Percentiles rank a stretch among this genome's conserved stretches.
These are phyloP conservation scores for Juncus inflexus DNA, from an alignment of 176 grass and related monocot genomes.

Conservation along the genomic window DNA sequence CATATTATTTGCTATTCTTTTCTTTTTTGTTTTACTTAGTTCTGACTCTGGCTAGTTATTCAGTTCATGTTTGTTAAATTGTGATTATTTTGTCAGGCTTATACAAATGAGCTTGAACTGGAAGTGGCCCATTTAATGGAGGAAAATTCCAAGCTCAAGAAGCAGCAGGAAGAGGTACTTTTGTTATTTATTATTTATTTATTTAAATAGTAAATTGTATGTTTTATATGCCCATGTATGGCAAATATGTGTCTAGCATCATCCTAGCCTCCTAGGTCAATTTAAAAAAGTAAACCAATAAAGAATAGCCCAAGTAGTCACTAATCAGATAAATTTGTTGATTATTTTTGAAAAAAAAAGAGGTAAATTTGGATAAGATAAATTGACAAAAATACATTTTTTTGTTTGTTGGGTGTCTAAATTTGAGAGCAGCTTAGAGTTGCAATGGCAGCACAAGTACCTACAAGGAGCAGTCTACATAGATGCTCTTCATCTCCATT, in stretches of 20 bases:
- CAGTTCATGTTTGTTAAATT: not conserved
- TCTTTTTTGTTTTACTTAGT: not conserved
- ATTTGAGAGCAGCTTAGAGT: constrained; percentile 8
- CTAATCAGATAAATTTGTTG: too few relatives aligned
- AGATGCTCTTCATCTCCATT: constrained; percentile 29
- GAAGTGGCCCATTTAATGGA: constrained; percentile 4
- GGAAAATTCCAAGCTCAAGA: constrained; percentile 20
- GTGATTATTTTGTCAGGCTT: constrained; percentile 16
- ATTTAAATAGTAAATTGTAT: not conserved
- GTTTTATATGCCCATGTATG: not conserved
- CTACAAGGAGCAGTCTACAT: constrained; percentile 17
- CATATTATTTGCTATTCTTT: not conserved
- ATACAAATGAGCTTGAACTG: constrained; percentile 15
- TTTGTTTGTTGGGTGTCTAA: not conserved
- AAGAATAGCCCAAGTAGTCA: too few relatives aligned
- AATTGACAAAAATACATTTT: not conserved
- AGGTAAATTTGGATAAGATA: too few relatives aligned
- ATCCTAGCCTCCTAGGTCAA: not conserved
- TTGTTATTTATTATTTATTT: too few relatives aligned
- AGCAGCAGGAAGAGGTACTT: constrained; percentile 19
- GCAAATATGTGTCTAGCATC: not conserved
- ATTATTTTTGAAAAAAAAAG: too few relatives aligned
- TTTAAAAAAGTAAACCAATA: not conserved
- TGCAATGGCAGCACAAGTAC: constrained; percentile 14
- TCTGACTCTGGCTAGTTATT: not conserved